Base-by-base conservation (phyloP, 768 basidiomycete genomes). In the Auricularia cornea region DNA sequence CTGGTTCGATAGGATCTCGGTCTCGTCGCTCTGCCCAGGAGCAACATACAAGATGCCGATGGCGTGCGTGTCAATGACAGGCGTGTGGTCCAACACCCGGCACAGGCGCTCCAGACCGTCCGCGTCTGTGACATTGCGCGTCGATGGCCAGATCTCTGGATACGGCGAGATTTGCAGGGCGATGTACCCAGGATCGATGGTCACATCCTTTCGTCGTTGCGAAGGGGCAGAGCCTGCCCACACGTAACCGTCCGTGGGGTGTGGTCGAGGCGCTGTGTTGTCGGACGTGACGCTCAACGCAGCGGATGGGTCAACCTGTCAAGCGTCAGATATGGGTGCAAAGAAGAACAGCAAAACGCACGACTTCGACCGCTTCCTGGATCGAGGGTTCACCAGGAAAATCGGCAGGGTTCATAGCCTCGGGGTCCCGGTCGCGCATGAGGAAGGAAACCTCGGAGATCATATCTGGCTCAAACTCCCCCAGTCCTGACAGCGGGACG, bases 1-100 rank as follows among this genome's bases (percentile, higher is more conserved):
- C 1, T 84, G 83, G 72, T 99, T 99, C 63, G 82, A 80, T 23
- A 99, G 81, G 60, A 98, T 98, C 62, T 96, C 92, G 20, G 76
- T 73, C 72, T 98, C 96, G 40, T 84, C 76, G 8, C 79, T 86
- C 74, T 98, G 97, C 2, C 92, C 93, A 3, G 93, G 92, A 0
- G 90, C 95, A 54, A 94, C 96, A 69, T 98, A 99, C 77, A 99
- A 81, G 63, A 99, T 89, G 3, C 93, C 97, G 38, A 98, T 89
- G 74, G 97, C 96, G 75, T 98, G 93, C 0, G 92, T 94, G 74
- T 99, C 97, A 65, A 99, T 95, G 68, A 98, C 94, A 0, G 94
- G 95, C 48, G 90, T 89, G 51, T 83, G 79, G 68, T 97, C 94
- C 54, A 98, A 80, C 6, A 80, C 81, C 29, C 81, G 78, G 66